Conservation (phyloP, 306 rosid species). For the Calophaca sinica region DNA sequence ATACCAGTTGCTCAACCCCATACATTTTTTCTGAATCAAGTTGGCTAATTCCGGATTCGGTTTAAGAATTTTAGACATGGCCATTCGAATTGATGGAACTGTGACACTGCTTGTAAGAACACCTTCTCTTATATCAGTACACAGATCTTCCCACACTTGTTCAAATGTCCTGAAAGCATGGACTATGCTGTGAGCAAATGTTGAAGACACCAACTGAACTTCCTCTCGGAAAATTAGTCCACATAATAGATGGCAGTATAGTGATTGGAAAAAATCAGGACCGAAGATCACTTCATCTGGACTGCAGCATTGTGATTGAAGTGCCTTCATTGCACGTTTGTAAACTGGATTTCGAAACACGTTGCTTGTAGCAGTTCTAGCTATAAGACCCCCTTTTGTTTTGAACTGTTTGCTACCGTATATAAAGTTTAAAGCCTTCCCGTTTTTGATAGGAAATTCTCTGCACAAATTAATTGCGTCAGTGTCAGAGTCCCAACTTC, state of each 20-base stretch:
- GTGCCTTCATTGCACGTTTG: constrained; percentile 63
- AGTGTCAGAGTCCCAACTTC: neutral
- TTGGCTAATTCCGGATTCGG: constrained; percentile 83
- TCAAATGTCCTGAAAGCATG: constrained; percentile 83
- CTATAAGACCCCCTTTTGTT: constrained; percentile 81
- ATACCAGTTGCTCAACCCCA: constrained; percentile 83
- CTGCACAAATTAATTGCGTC: constrained; percentile 50
- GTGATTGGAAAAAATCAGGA: constrained; percentile 79
- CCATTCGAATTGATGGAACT: constrained; percentile 58
- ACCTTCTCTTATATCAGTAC: constrained; percentile 71
- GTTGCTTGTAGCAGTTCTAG: constrained; percentile 92
- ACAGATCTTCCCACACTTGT: constrained; percentile 84
- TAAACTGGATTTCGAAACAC: constrained; percentile 57
- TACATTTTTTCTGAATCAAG: constrained; percentile 57
- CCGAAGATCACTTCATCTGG: constrained; percentile 97
- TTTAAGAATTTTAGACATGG: constrained; percentile 70
- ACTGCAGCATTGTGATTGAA: constrained; percentile 80
- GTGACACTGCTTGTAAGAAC: constrained; percentile 66
- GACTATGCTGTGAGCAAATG: constrained; percentile 90
- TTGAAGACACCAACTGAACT: constrained; percentile 68
- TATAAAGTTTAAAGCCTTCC: constrained; percentile 78
- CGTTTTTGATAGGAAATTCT: constrained; percentile 78
- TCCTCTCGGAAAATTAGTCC: constrained; percentile 75
- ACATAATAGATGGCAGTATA: constrained; percentile 89
- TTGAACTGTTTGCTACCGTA: constrained; percentile 85